phyloP scores from a whole-genome alignment of 768 basidiomycete genomes.

The Amanita brunnescens region DNA sequence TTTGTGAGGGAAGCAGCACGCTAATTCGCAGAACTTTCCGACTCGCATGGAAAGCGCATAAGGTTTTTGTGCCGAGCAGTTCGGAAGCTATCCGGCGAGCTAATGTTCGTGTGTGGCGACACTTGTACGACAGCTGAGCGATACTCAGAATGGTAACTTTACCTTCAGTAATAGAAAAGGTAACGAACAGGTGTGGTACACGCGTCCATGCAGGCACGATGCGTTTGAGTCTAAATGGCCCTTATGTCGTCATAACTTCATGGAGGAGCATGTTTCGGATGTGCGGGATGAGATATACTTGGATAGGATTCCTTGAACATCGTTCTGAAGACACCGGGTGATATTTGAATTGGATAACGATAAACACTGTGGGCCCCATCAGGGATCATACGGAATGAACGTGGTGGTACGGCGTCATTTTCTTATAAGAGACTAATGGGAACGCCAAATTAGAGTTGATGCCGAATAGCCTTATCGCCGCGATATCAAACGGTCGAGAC shows the following conservation, averaged over 20 bases:
- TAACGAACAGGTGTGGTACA: neutral
- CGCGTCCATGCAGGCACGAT: neutral
- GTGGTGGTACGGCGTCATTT: neutral
- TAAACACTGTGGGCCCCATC: neutral
- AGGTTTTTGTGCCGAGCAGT: neutral
- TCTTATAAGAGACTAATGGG: neutral
- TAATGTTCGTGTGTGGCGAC: neutral
- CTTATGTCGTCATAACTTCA: neutral
- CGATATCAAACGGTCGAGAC: neutral
- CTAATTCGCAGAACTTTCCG: neutral
- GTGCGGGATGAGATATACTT: neutral
- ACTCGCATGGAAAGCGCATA: neutral
- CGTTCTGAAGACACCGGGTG: neutral
- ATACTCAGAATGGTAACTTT: neutral
- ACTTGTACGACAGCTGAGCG: neutral
- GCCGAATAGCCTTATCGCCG: slow-evolving; percentile 2
- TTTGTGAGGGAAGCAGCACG: neutral
- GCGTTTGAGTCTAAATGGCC: neutral
- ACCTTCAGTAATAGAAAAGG: neutral
- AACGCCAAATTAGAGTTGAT: slow-evolving; percentile 1
- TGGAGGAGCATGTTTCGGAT: neutral
- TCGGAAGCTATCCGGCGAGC: neutral
- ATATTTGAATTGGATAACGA: slow-evolving; percentile 1
- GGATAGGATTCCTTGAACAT: neutral
- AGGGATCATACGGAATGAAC: neutral